Evolutionary conservation across 1,284 basidiomycete genomes (phyloP), one percentile per base, ranked within the genome.

Genomic region (Somion occarium): DNA sequence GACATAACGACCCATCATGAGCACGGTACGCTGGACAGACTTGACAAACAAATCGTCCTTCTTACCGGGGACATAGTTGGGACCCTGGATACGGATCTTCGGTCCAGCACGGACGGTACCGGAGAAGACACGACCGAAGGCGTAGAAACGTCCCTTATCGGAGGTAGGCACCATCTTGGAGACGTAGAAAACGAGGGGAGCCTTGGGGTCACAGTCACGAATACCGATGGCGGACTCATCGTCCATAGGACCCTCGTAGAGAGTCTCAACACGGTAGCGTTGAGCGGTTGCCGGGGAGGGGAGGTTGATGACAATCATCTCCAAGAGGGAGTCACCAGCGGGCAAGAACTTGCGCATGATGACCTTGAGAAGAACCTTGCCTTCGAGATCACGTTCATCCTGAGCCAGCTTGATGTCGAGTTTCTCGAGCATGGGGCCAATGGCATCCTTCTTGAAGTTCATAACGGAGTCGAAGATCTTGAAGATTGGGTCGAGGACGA

Each of bases 101-200:
- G 96, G 97, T 56, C 97, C 97, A 56, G 97, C 88, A 63, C 84
- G 85, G 67, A 98, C 93, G 61, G 94, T 98, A 72, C 97, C 97
- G 58, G 97, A 93, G 85, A 99, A 99, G 79, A 99, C 89, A 85
- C 97, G 97, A 76, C 97, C 97, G 74, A 99, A 99, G 61, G 97
- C 97, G 76, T 99, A 99, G 91, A 99, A 99, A 60, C 97, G 95
- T 68, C 97, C 97, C 79, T 99, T 99, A 77, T 99, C 97, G 64
- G 96, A 97, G 53, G 97, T 99, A 60, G 97, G 97, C 62, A 99
- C 96, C 97, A 99, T 99, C 87, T 99, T 99, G 65, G 97, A 99
- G 76, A 99, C 82, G 78, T 99, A 99, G 63, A 98, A 84, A 73
- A 99, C 95, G 61, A 99, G 88, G 60, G 97, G 97, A 59, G 86